A percentile compares a stretch with the other conserved stretches of the same genome.
These are phyloP conservation scores for Yamadazyma spencermartinsiae DNA, from an alignment of 1,139 yeast species.

Conservation along the genomic window DNA sequence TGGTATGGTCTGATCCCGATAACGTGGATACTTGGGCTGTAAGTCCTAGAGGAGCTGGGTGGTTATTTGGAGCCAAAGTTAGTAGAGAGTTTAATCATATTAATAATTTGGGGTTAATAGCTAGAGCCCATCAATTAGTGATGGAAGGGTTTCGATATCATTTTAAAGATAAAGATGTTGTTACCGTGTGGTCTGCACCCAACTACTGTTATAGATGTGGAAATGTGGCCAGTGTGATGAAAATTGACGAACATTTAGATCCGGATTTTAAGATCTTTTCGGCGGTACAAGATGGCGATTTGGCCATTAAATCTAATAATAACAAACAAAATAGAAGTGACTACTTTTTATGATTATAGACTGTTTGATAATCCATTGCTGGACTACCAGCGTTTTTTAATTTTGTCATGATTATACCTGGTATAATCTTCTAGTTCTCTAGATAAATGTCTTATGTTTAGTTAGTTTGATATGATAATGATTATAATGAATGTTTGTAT, in stretches of 20 bases:
- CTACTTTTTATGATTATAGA: slow-evolving; percentile 59
- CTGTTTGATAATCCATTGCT: neutral
- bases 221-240: slow-evolving; percentile 97
- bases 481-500: slow-evolving; percentile 16
- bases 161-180: slow-evolving; percentile 92
- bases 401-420: too few species aligned
- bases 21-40: slow-evolving; percentile 98
- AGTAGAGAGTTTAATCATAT: slow-evolving; percentile 93
- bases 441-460: too few species aligned
- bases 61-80: slow-evolving; percentile 92
- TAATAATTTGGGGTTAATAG: slow-evolving; percentile 81
- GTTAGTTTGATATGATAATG: slow-evolving; percentile 10
- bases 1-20: slow-evolving; percentile 98
- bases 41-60: slow-evolving; percentile 98
- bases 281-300: slow-evolving; percentile 90
- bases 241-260: slow-evolving; percentile 80
- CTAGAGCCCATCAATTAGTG: slow-evolving; percentile 96
- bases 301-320: slow-evolving; percentile 66
- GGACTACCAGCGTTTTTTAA: too few species aligned
- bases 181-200: slow-evolving; percentile 98
- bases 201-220: slow-evolving; percentile 98
- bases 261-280: slow-evolving; percentile 92
- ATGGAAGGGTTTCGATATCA: slow-evolving; percentile 98
- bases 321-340: slow-evolving; percentile 79
- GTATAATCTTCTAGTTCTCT: too few species aligned